Percentiles rank a stretch among this genome's conserved stretches.
These are phyloP conservation scores for Linaria vulgaris DNA, from an alignment of 257 asterid genomes.

Conservation along the genomic window DNA sequence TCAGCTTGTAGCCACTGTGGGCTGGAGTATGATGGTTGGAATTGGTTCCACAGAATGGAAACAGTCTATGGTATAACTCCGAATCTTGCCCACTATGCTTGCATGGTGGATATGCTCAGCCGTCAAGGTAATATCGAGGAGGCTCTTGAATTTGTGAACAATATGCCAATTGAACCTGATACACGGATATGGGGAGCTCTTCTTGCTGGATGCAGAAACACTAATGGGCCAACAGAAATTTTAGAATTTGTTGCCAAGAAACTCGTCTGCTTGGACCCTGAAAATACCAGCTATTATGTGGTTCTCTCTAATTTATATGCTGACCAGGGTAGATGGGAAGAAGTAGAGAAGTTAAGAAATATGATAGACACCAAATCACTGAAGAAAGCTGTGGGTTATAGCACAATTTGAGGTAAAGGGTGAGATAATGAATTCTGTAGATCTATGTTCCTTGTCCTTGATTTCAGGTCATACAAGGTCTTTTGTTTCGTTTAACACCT, in stretches of 20 bases:
- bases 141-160: conserved; percentile 70
- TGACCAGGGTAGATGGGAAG: conserved; percentile 76
- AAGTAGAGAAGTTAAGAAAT: conserved; percentile 60
- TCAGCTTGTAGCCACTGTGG: conserved; percentile 88
- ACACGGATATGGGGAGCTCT: conserved; percentile 80
- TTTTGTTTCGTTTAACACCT: neutral
- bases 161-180: conserved; percentile 74
- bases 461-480: neutral
- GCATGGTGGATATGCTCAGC: conserved; percentile 91
- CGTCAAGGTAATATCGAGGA: conserved; percentile 75
- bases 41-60: conserved; percentile 70
- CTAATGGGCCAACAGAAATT: conserved; percentile 43
- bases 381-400: conserved; percentile 60
- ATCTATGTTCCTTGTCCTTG: conserved; percentile 10
- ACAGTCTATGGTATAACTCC: conserved; percentile 48
- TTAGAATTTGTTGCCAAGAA: conserved; percentile 48
- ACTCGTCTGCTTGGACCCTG: conserved; percentile 51
- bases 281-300: conserved; percentile 53
- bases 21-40: conserved; percentile 86
- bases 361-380: conserved; percentile 39
- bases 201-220: conserved; percentile 69
- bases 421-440: neutral
- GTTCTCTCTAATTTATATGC: conserved; percentile 62
- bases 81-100: conserved; percentile 73
- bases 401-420: conserved; percentile 39